Percentiles rank a stretch among this genome's conserved stretches.
Evolutionary conservation across 2,329 filamentous ascomycete genomes (phyloP).

Genomic region (Fusarium metavorans): DNA sequence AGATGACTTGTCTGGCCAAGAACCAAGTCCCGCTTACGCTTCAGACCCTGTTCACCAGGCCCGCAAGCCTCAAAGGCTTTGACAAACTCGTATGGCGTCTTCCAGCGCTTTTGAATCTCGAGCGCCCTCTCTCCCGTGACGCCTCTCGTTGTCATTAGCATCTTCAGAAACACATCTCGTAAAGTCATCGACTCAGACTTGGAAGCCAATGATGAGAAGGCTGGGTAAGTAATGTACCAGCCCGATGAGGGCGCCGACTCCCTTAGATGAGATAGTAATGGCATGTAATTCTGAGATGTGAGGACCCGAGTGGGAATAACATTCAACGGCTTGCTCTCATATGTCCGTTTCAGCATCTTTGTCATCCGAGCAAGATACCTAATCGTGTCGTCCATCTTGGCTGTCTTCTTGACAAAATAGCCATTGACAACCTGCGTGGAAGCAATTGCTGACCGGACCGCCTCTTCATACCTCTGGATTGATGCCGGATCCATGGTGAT

Average conservation of each 20-base stretch:
- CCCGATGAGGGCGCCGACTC: conserved; percentile 61
- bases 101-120: conserved; percentile 84
- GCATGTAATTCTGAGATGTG: conserved; percentile 74
- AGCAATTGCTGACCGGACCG: conserved; percentile 78
- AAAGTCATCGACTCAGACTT: conserved; percentile 82
- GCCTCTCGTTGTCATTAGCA: conserved; percentile 85
- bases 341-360: conserved; percentile 72
- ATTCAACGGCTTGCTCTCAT: conserved; percentile 67
- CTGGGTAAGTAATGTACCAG: conserved; percentile 76
- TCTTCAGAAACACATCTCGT: conserved; percentile 82
- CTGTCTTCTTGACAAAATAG: conserved; percentile 82
- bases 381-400: conserved; percentile 82
- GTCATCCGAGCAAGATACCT: conserved; percentile 81
- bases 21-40: conserved; percentile 71
- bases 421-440: conserved; percentile 83
- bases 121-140: conserved; percentile 83
- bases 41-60: conserved; percentile 60
- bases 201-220: conserved; percentile 78
- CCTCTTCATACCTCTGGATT: conserved; percentile 70
- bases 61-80: conserved; percentile 73
- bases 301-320: conserved; percentile 76
- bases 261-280: conserved; percentile 70
- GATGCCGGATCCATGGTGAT: conserved; percentile 69
- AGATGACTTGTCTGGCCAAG: conserved; percentile 66
- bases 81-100: conserved; percentile 78